Conservation (phyloP, 805 yeast genomes). For the Wickerhamomyces pijperi region DNA sequence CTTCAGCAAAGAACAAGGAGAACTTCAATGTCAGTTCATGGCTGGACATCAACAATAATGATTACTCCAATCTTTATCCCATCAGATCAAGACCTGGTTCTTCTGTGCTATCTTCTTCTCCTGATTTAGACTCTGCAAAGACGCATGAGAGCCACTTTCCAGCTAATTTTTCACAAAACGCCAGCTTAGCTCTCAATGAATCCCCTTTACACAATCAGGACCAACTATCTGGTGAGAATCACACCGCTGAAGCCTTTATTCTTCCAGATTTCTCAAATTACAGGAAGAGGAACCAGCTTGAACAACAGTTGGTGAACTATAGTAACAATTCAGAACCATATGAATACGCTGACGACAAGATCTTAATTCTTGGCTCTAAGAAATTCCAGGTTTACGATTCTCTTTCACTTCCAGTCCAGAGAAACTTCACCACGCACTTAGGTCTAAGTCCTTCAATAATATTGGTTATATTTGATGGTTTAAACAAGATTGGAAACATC, state of each 20-base stretch:
- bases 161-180: background rate
- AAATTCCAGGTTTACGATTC: slow-evolving; percentile 11
- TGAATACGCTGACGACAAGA: slow-evolving; percentile 4
- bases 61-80: background rate
- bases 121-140: background rate
- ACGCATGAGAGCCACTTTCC: background rate
- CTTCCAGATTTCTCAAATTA: background rate
- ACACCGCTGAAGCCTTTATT: background rate
- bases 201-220: background rate
- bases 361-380: slow-evolving; percentile 17
- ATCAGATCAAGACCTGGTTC: slow-evolving; percentile 15
- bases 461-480: slow-evolving; percentile 18
- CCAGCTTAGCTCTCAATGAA: background rate
- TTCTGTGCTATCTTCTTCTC: slow-evolving; percentile 17
- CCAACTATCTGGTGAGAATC: background rate
- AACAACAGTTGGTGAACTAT: background rate
- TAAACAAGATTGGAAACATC: slow-evolving; percentile 19
- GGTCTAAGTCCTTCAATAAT: slow-evolving; percentile 10
- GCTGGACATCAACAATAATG: background rate
- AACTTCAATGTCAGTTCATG: background rate
- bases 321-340: background rate
- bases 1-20: background rate
- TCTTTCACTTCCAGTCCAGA: slow-evolving; percentile 7
- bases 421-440: slow-evolving; percentile 12
- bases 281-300: background rate